A percentile compares a stretch with the other conserved stretches of the same genome.
Conservation (phyloP, 805 yeast species). For the Ogataea ramenticola region DNA sequence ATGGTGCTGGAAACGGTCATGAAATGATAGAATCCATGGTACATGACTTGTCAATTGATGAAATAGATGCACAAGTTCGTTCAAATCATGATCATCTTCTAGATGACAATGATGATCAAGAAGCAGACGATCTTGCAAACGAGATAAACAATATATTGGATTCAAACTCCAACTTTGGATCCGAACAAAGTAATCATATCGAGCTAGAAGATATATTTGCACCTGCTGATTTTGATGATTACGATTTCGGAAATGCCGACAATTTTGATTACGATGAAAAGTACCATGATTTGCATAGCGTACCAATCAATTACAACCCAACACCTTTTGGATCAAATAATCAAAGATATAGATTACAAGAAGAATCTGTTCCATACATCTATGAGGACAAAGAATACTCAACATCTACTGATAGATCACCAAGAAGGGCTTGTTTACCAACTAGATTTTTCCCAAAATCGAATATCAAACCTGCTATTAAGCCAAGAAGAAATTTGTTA, state of each 20-base stretch:
- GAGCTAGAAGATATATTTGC: conserved; percentile 16
- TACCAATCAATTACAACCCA: background rate
- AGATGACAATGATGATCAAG: conserved; percentile 1
- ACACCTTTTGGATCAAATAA: background rate
- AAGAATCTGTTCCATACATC: background rate
- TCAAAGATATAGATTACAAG: background rate
- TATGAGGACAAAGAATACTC: background rate
- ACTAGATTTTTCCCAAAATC: conserved; percentile 6
- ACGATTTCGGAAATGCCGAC: conserved; percentile 13
- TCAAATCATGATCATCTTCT: conserved; percentile 8
- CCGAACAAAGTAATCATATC: conserved; percentile 3
- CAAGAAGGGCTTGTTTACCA: conserved; percentile 39
- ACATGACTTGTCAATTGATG: conserved; percentile 23
- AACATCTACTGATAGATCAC: conserved; percentile 19
- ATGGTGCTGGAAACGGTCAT: conserved; percentile 4
- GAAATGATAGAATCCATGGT: conserved; percentile 2
- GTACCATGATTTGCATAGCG: background rate
- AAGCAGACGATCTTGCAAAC: conserved; percentile 9
- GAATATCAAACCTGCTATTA: conserved; percentile 27
- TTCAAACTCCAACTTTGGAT: conserved; percentile 2
- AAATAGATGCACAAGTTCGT: conserved; percentile 30
- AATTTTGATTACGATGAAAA: background rate
- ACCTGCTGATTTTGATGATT: conserved; percentile 12
- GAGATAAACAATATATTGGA: conserved; percentile 14
- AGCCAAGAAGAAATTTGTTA: conserved; percentile 21